Base-by-base conservation (phyloP, 2,329 filamentous ascomycete genomes). In the Cladosporium colombiae region DNA sequence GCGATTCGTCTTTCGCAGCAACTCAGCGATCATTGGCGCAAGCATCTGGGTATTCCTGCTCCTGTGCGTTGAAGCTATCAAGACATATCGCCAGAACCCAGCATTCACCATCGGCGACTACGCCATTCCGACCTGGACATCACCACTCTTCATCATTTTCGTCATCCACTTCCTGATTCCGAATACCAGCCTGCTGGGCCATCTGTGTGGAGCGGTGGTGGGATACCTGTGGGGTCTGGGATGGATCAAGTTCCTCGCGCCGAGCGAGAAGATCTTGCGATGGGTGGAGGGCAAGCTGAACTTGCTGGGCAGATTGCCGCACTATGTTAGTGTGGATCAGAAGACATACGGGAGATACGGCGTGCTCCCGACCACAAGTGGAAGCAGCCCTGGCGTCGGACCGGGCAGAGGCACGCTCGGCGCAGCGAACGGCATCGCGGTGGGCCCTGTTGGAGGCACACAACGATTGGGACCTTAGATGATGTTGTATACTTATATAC, bases 271-370 rank as follows among this genome's bases (percentile, higher is more conserved):
- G 85, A 86, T 90, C 31, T 82, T 98, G 65, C 86, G 93, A 70
- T 98, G 91, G 88, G 85, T 97, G 64, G 95, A 99, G 80, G 87
- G 86, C 21, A 96, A 94, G 76, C 81, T 98, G 67, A 95, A 96
- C 74, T 83, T 98, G 11, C 83, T 97, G 25, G 91, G 88, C 23
- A 85, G 92, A 66, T 80, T 98, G 29, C 94, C 94, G 53, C 92
- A 96, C 79, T 98, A 97, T 74, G 90, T 98, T 57, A 96, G 91
- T 65, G 89, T 97, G 18, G 94, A 98, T 74, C 93, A 97, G 79
- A 97, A 97, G 84, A 97, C 92, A 6, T 97, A 94, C 74, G 94
- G 94, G 8, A 86, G 94, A 62, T 97, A 96, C 73, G 94, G 94
- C 1, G 91, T 97, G 16, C 81, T 98, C 65, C 94, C 93, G 2